A percentile compares a stretch with the other conserved stretches of the same genome.
Conservation (phyloP, 2,329 filamentous ascomycete species). For the Apiospora arundinis region DNA sequence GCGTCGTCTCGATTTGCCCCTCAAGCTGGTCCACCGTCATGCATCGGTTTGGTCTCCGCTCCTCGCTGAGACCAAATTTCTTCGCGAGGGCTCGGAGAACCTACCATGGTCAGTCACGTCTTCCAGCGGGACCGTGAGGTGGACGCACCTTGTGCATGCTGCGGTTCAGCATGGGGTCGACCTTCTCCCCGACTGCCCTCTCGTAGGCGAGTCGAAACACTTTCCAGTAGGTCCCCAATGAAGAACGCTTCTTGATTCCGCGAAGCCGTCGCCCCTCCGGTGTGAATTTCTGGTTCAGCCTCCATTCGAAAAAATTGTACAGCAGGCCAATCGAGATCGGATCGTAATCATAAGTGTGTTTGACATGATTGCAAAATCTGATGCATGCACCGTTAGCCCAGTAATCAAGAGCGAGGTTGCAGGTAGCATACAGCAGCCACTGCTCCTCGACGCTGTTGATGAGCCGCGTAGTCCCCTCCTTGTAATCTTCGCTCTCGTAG, state of each 20-base stretch:
- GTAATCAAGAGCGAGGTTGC: too few relatives aligned
- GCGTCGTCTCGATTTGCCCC: slow-evolving; percentile 34
- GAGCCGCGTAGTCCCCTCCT: slow-evolving; percentile 23
- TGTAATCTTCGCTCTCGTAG: slow-evolving; percentile 27
- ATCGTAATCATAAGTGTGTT: background rate
- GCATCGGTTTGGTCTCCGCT: slow-evolving; percentile 29
- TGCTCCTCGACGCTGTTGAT: slow-evolving; percentile 26
- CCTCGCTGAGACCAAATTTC: slow-evolving; percentile 29
- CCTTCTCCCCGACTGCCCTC: slow-evolving; percentile 29
- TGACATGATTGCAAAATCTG: background rate
- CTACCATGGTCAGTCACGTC: slow-evolving; percentile 24
- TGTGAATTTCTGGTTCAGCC: slow-evolving; percentile 27
- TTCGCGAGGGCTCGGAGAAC: slow-evolving; percentile 33
- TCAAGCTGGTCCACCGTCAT: slow-evolving; percentile 36
- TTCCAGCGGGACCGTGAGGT: background rate
- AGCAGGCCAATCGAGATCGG: slow-evolving; percentile 22
- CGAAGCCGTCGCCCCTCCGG: slow-evolving; percentile 28
- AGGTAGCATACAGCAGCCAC: slow-evolving; percentile 27
- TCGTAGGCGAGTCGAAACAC: slow-evolving; percentile 36
- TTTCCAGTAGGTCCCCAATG: slow-evolving; percentile 37
- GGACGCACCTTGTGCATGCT: slow-evolving; percentile 29
- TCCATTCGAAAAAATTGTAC: slow-evolving; percentile 31
- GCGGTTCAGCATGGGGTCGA: slow-evolving; percentile 28
- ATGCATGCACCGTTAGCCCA: background rate
- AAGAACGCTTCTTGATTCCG: slow-evolving; percentile 30